Evolutionary conservation across 148 eudicot species (phyloP).

Genomic region (Amaranthus palmeri): DNA sequence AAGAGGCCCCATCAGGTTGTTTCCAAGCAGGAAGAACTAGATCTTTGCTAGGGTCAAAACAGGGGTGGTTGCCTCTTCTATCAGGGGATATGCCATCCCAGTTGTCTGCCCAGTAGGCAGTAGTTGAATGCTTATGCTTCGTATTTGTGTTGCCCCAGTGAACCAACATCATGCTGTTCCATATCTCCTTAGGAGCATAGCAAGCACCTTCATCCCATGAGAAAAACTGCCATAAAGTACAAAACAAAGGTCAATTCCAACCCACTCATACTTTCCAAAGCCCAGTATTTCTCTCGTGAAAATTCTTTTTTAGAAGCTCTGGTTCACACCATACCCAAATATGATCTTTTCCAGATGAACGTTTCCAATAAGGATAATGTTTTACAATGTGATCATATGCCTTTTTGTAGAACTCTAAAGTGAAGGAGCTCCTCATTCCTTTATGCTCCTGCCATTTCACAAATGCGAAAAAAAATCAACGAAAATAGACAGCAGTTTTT

Average conservation of each 20-base stretch:
- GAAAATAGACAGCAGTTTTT: background rate
- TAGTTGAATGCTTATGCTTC: conserved; percentile 87
- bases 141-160: conserved; percentile 98
- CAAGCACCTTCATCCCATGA: conserved; percentile 99
- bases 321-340: conserved; percentile 51
- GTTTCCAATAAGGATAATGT: conserved; percentile 88
- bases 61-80: conserved; percentile 83
- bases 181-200: conserved; percentile 98
- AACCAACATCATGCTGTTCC: conserved; percentile 99
- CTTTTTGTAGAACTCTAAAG: conserved; percentile 71
- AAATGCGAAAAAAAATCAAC: background rate
- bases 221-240: conserved; percentile 69
- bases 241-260: conserved; percentile 14
- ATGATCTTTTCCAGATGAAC: conserved; percentile 86
- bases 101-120: conserved; percentile 87
- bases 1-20: conserved; percentile 57
- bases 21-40: conserved; percentile 98
- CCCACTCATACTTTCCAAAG: background rate
- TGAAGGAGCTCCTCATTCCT: conserved; percentile 75
- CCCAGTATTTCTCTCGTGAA: background rate
- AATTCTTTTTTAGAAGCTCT: background rate
- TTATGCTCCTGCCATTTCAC: conserved; percentile 42
- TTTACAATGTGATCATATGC: conserved; percentile 71
- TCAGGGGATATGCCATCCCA: conserved; percentile 68
- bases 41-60: conserved; percentile 92